These are phyloP conservation scores for Trebouxiophyceae sp. DNA, from an alignment of 163 green algal species.

Conservation along the genomic window DNA sequence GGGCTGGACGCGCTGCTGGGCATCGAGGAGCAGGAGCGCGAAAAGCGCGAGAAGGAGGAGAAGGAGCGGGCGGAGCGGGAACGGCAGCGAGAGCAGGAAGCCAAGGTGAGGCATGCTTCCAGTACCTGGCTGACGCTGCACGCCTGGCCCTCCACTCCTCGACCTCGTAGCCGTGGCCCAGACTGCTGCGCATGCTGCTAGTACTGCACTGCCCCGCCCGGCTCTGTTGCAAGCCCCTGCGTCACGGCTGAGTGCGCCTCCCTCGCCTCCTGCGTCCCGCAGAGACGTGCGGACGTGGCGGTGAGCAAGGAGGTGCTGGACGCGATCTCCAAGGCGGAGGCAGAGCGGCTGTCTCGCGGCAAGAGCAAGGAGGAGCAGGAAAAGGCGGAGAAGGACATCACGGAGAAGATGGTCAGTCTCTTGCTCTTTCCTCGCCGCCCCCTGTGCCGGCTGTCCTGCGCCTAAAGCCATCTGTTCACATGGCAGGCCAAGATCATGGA, in stretches of 20 bases:
- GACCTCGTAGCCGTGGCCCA: no score
- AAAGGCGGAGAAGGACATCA: slow-evolving; percentile 17
- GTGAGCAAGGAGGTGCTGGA: slow-evolving; percentile 23
- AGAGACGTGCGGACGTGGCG: slow-evolving; percentile 1
- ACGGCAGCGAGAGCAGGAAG: not conserved
- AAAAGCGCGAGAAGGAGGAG: slow-evolving; percentile 1
- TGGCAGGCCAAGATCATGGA: slow-evolving; percentile 45
- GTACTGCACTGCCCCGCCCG: no score
- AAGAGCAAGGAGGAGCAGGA: slow-evolving; percentile 19
- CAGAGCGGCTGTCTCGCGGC: not conserved
- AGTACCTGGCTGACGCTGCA: no score
- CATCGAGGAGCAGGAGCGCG: slow-evolving; percentile 46
- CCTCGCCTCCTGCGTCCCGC: no score
- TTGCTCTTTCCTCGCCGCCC: not conserved
- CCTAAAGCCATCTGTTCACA: not conserved
- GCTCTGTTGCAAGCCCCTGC: no score
- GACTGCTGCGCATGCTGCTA: no score
- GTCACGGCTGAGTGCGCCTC: no score
- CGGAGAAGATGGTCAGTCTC: slow-evolving; percentile 26
- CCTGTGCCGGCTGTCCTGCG: not conserved
- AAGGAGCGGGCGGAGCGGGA: not conserved
- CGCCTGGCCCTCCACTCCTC: no score
- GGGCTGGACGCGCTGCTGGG: slow-evolving; percentile 70
- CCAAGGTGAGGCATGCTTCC: no score
- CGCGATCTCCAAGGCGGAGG: slow-evolving; percentile 1